Percentiles rank a stretch among this genome's conserved stretches.
Evolutionary conservation across 345 rosid species (phyloP).

Genomic region (Excoecaria agallocha): DNA sequence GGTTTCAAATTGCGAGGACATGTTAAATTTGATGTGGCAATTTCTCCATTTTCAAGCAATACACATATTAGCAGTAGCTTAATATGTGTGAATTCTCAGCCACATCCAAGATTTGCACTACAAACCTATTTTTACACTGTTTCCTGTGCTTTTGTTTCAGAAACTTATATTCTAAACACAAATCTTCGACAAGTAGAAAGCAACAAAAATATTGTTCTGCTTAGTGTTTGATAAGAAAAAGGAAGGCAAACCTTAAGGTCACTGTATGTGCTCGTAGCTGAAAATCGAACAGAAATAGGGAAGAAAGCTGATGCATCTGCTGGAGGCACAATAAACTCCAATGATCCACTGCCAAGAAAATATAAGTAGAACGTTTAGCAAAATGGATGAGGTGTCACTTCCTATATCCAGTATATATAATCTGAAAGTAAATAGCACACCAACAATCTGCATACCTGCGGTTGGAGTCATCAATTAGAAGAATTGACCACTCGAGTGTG

Average conservation of each 20-base stretch:
- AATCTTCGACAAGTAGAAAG: background rate
- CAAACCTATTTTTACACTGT: background rate
- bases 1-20: background rate
- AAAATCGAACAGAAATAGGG: constrained; percentile 86
- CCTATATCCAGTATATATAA: background rate
- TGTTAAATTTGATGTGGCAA: background rate
- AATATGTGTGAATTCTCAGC: background rate
- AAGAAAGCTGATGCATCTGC: constrained; percentile 88
- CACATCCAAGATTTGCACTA: background rate
- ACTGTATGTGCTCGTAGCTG: constrained; percentile 83
- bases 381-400: background rate
- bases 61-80: background rate
- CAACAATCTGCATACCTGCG: constrained; percentile 59
- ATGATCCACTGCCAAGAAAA: constrained; percentile 68
- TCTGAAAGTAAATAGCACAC: background rate
- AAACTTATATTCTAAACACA: background rate
- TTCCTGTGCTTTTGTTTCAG: background rate
- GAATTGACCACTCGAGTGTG: constrained; percentile 82
- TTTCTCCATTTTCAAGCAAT: background rate
- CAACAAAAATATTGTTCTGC: background rate
- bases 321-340: constrained; percentile 99
- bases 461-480: constrained; percentile 89
- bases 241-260: constrained; percentile 65
- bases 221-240: constrained; percentile 1
- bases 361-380: background rate